A percentile compares a stretch with the other conserved stretches of the same genome.
Evolutionary conservation across 306 rosid genomes (phyloP).

Genomic region (Ormosia semicastrata): DNA sequence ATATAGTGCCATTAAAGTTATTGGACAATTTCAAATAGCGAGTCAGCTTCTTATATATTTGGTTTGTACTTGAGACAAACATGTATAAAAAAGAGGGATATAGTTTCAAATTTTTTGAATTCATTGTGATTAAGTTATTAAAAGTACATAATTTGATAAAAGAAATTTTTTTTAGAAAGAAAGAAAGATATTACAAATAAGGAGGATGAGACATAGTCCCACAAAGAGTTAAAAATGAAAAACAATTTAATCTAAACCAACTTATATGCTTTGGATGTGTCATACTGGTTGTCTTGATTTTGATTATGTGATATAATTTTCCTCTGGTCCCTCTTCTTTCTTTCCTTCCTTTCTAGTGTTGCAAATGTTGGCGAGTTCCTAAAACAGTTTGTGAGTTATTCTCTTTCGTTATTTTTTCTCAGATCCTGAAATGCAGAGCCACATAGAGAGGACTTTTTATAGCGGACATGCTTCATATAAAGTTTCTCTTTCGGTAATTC

Average conservation of each 20-base stretch:
- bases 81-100: background rate
- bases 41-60: background rate
- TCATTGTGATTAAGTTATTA: slow-evolving; percentile 19
- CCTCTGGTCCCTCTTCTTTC: background rate
- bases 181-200: background rate
- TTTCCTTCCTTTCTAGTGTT: background rate
- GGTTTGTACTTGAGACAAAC: slow-evolving; percentile 10
- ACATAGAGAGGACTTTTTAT: slow-evolving; percentile 68
- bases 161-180: background rate
- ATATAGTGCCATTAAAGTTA: background rate
- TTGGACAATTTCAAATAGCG: background rate
- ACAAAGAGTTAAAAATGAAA: background rate
- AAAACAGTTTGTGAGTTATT: slow-evolving; percentile 12
- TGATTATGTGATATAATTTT: background rate
- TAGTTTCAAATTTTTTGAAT: slow-evolving; percentile 4
- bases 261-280: slow-evolving; percentile 19
- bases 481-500: slow-evolving; percentile 70
- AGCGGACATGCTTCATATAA: slow-evolving; percentile 72
- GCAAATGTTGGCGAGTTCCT: slow-evolving; percentile 3
- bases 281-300: slow-evolving; percentile 10
- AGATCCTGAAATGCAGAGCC: slow-evolving; percentile 78
- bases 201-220: slow-evolving; percentile 4
- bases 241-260: background rate
- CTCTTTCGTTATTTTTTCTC: slow-evolving; percentile 36
- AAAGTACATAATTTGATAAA: background rate